phyloP scores from a whole-genome alignment of 768 basidiomycete genomes.

The Macrolepiota albuminosa region DNA sequence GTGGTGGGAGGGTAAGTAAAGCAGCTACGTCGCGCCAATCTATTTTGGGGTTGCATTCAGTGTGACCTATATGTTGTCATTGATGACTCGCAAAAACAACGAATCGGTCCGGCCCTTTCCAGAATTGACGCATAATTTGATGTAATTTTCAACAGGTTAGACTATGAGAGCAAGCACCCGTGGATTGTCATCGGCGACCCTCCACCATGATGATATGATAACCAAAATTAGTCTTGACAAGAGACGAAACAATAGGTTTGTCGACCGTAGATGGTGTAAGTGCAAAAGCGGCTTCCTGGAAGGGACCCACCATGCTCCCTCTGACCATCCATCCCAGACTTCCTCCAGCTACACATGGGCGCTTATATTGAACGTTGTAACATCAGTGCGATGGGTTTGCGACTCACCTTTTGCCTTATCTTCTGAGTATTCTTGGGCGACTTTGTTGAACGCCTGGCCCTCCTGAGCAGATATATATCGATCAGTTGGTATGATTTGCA shows the following conservation, averaged over 20 bases:
- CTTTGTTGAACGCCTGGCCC: conserved; percentile 82
- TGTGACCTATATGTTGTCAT: no score
- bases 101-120: no score
- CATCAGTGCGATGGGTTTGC: not conserved
- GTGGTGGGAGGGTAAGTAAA: no score
- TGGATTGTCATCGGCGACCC: conserved; percentile 52
- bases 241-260: conserved; percentile 64
- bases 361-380: not conserved
- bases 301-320: conserved; percentile 85
- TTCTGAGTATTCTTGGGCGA: conserved; percentile 86
- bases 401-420: conserved; percentile 80
- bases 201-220: conserved; percentile 94
- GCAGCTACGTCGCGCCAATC: no score
- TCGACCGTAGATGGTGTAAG: conserved; percentile 76
- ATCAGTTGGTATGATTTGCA: not conserved
- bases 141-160: not conserved
- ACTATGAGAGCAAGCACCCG: not conserved
- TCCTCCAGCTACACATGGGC: conserved; percentile 57
- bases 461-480: conserved; percentile 33
- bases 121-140: not conserved
- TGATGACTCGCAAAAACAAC: no score
- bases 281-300: conserved; percentile 87
- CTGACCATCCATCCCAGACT: conserved; percentile 85
- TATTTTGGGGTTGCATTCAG: no score
- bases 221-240: conserved; percentile 81